These are phyloP conservation scores for Diaporthe australafricana DNA, from an alignment of 2,329 filamentous ascomycete genomes.

Conservation along the genomic window DNA sequence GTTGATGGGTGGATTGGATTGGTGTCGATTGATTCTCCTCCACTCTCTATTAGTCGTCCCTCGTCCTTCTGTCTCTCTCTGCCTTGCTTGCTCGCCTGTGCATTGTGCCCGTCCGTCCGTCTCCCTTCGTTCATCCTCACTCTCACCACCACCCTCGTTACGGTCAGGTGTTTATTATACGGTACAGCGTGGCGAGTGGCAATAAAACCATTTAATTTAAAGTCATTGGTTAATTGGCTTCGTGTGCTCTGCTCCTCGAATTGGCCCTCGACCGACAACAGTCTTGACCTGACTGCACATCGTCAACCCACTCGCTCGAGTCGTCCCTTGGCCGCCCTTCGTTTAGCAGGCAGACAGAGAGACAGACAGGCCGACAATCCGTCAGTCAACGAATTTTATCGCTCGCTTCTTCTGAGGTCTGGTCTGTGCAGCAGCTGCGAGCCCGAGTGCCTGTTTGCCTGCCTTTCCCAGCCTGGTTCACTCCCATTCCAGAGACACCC, in stretches of 20 bases:
- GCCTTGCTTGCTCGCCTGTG: too few species aligned
- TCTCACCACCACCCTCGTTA: conserved; percentile 14
- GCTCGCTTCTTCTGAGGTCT: too few species aligned
- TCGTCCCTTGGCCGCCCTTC: neutral
- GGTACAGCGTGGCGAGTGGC: neutral
- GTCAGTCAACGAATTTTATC: neutral
- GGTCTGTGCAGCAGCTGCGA: too few species aligned
- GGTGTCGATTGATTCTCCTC: neutral
- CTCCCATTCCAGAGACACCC: neutral
- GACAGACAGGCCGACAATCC: neutral
- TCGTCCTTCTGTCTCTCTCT: too few species aligned
- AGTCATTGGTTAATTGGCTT: neutral
- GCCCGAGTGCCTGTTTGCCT: too few species aligned
- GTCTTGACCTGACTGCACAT: neutral
- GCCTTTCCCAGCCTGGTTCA: too few species aligned
- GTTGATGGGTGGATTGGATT: neutral
- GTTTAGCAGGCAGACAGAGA: neutral
- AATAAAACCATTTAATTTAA: neutral
- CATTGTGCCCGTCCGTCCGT: neutral
- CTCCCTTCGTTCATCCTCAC: conserved; percentile 13
- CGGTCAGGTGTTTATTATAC: neutral
- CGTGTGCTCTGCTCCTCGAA: too few species aligned
- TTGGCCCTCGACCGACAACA: neutral
- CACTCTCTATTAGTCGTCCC: conserved; percentile 6
- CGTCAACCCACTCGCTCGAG: neutral